Percentiles rank a stretch among this genome's conserved stretches.
phyloP scores from a whole-genome alignment of 805 yeast genomes.

The Geotrichum ghanense region DNA sequence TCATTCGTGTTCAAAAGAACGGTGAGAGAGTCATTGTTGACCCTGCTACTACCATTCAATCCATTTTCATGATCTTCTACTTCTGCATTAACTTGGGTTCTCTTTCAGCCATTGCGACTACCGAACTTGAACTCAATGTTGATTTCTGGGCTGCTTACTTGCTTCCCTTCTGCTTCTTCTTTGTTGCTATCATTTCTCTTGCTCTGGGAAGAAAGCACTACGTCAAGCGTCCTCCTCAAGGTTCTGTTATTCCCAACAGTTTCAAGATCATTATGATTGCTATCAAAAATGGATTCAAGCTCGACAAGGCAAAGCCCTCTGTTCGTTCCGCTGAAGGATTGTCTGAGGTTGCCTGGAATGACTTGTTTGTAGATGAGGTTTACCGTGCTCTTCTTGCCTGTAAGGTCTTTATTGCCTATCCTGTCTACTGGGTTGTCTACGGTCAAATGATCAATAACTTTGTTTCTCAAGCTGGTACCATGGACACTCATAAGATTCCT shows the following conservation, averaged over 20 bases:
- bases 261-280: conserved; percentile 32
- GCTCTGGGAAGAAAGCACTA: conserved; percentile 32
- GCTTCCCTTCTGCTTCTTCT: conserved; percentile 39
- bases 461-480: conserved; percentile 60
- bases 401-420: conserved; percentile 59
- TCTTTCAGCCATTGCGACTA: conserved; percentile 64
- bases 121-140: conserved; percentile 51
- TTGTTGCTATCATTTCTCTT: conserved; percentile 40
- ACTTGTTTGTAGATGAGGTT: conserved; percentile 65
- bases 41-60: conserved; percentile 60
- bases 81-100: conserved; percentile 69
- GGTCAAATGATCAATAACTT: conserved; percentile 66
- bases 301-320: conserved; percentile 38
- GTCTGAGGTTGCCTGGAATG: conserved; percentile 40
- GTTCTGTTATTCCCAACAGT: conserved; percentile 37
- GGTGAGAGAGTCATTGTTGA: conserved; percentile 64
- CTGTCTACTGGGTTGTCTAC: conserved; percentile 65
- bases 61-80: conserved; percentile 66
- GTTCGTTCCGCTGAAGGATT: conserved; percentile 34
- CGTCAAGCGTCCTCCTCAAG: conserved; percentile 28
- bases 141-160: conserved; percentile 44
- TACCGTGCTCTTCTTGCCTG: conserved; percentile 55
- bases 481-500: conserved; percentile 69
- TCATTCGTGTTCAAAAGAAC: conserved; percentile 40
- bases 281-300: conserved; percentile 29